Conservation (phyloP, 192 early-diverging fungal genomes). For the Dimargaris cristalligena region DNA sequence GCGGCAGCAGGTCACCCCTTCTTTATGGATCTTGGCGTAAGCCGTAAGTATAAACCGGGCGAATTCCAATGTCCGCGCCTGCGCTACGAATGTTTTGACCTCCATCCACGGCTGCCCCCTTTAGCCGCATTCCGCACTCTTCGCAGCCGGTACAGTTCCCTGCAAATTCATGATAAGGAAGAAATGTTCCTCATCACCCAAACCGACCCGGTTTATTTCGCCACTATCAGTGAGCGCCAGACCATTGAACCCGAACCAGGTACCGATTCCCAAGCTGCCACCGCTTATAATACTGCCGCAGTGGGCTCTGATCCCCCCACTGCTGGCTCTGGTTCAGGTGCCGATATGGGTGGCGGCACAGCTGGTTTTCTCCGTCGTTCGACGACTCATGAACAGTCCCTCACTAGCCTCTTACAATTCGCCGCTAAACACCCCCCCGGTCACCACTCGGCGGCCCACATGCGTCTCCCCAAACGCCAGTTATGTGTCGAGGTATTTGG, state of each 20-base stretch:
- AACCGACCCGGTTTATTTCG: constrained; percentile 5
- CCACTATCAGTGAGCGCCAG: constrained; percentile 4
- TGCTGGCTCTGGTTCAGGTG: no score
- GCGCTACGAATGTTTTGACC: not conserved
- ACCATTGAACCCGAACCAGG: not conserved
- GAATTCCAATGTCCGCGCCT: constrained; percentile 4
- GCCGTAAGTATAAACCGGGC: not conserved
- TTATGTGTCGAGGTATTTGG: constrained; percentile 10
- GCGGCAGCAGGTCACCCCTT: not conserved
- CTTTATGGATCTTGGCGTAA: constrained; percentile 2
- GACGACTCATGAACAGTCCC: no score
- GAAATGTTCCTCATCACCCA: constrained; percentile 9
- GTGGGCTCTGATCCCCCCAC: no score
- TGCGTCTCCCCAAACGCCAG: constrained; percentile 1
- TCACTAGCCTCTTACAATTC: no score
- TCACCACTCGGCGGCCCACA: not conserved
- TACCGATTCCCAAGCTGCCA: not conserved
- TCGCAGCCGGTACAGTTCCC: not conserved
- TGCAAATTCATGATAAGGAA: not conserved
- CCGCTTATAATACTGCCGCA: not conserved
- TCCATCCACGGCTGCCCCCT: constrained; percentile 2
- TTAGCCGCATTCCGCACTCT: not conserved
- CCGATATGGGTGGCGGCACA: no score
- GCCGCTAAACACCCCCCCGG: no score
- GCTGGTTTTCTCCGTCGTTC: no score